Conservation (phyloP, 2,329 filamentous ascomycete genomes). For the Fusarium sambucinum region DNA sequence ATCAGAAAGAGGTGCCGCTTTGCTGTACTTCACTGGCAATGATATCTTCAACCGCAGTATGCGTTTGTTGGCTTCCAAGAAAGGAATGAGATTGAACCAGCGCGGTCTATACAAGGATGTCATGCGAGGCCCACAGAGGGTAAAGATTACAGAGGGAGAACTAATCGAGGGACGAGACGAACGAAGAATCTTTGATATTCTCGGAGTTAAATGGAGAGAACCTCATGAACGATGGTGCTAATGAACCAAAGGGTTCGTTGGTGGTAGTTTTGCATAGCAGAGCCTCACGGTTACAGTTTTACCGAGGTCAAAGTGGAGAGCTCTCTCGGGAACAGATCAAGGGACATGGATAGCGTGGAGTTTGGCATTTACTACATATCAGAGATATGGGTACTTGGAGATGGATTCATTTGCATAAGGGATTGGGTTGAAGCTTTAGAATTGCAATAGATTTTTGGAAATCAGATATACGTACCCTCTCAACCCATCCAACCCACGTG, state of each 20-base stretch:
- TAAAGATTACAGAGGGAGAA: conserved; percentile 74
- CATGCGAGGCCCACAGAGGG: conserved; percentile 67
- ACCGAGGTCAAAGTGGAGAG: conserved; percentile 42
- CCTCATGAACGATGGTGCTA: conserved; percentile 82
- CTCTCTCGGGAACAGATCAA: conserved; percentile 21
- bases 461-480: conserved; percentile 5
- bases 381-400: neutral
- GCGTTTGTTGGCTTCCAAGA: conserved; percentile 81
- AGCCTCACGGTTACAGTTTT: conserved; percentile 27
- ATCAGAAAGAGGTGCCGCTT: conserved; percentile 81
- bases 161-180: conserved; percentile 82
- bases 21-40: conserved; percentile 97
- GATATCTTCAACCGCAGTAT: conserved; percentile 94
- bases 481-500: conserved; percentile 3
- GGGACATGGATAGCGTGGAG: conserved; percentile 27
- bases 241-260: conserved; percentile 54
- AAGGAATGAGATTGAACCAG: conserved; percentile 88
- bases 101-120: conserved; percentile 80
- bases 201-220: conserved; percentile 87
- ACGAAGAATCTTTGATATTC: conserved; percentile 80
- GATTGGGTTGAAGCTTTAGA: neutral
- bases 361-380: conserved; percentile 23
- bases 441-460: neutral
- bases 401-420: conserved; percentile 8
- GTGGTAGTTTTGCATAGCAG: neutral